Base-by-base conservation (phyloP, 352 stramenopile genomes). In the Phytophthora sp. region DNA sequence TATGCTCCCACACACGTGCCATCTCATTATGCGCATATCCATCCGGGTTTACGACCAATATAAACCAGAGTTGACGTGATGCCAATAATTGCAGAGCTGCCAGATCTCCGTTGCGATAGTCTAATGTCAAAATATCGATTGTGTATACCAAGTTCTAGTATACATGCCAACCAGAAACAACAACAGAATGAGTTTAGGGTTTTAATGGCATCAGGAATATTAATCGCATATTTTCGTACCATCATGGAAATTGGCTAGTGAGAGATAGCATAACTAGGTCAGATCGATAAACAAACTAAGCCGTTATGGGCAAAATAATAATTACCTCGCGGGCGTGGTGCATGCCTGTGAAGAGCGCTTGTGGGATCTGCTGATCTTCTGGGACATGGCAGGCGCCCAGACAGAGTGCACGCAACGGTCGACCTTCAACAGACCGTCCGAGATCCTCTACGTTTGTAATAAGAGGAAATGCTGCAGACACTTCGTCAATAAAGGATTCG, bases 201-300 rank as follows among this genome's bases (percentile, higher is more conserved):
- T n/a, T n/a, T n/a, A n/a, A n/a, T n/a, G n/a, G n/a, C n/a, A n/a
- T n/a, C n/a, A n/a, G n/a, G n/a, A n/a, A n/a, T n/a, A n/a, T n/a
- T n/a, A n/a, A n/a, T n/a, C n/a, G n/a, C n/a, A n/a, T n/a, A n/a
- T n/a, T n/a, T n/a, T n/a, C 60, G 4, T 79, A 90, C 82, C 82
- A 95, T 95, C 84, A 93, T 95, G 7, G 88, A 95, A 27, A 95
- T 76, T n/a, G 88, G 88, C 82, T 89, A 45, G 15, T 35, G 30
- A 62, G 18, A 20, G 30, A 58, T 4, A 46, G 16, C n/a, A 29
- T 54, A 7, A 20, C 53, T 11, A 18, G 63, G 31, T 56, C 7
- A 63, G 42, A 21, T 42, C 36, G 27, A 36, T 29, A 18, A 52
- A 35, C 7, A 23, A 45, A 49, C 11, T 20, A 11, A n/a, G 49